A percentile compares a stretch with the other conserved stretches of the same genome.
phyloP scores from a whole-genome alignment of 1,139 yeast species.

The Yamadazyma diddensiae region DNA sequence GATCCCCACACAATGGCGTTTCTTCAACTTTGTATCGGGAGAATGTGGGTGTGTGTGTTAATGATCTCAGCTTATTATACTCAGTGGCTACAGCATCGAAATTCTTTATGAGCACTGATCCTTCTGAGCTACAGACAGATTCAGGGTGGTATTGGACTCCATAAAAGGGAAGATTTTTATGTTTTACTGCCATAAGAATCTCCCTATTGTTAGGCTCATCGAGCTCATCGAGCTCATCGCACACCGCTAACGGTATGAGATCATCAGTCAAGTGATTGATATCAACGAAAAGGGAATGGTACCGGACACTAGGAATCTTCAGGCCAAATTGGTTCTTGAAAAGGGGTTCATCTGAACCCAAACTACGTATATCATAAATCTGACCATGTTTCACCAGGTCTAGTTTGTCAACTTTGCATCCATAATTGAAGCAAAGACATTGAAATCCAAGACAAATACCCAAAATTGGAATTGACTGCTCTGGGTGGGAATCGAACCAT shows the following conservation, averaged over 20 bases:
- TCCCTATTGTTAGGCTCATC: conserved; percentile 14
- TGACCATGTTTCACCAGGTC: conserved; percentile 81
- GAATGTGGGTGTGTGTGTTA: background rate
- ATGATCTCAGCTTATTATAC: conserved; percentile 24
- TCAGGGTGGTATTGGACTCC: conserved; percentile 99
- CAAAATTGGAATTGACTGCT: conserved; percentile 56
- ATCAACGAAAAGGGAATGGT: conserved; percentile 77
- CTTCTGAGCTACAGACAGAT: conserved; percentile 77
- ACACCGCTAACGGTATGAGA: conserved; percentile 57
- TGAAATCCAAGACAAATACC: conserved; percentile 97
- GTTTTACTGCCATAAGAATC: conserved; percentile 53
- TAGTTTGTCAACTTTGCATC: conserved; percentile 54
- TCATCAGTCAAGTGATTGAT: conserved; percentile 18
- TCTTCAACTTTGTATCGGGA: conserved; percentile 8
- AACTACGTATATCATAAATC: conserved; percentile 51
- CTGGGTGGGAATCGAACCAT: conserved; percentile 19
- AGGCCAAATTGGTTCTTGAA: conserved; percentile 41
- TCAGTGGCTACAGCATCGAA: conserved; percentile 56
- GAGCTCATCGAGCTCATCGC: conserved; percentile 31
- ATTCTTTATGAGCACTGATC: conserved; percentile 55
- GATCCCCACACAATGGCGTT: conserved; percentile 8
- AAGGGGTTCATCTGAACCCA: conserved; percentile 19
- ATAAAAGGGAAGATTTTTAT: conserved; percentile 61
- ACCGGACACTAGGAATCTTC: conserved; percentile 61
- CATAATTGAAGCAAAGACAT: conserved; percentile 66